Conservation (phyloP, 2,329 filamentous ascomycete species). For the Phoma sp. region DNA sequence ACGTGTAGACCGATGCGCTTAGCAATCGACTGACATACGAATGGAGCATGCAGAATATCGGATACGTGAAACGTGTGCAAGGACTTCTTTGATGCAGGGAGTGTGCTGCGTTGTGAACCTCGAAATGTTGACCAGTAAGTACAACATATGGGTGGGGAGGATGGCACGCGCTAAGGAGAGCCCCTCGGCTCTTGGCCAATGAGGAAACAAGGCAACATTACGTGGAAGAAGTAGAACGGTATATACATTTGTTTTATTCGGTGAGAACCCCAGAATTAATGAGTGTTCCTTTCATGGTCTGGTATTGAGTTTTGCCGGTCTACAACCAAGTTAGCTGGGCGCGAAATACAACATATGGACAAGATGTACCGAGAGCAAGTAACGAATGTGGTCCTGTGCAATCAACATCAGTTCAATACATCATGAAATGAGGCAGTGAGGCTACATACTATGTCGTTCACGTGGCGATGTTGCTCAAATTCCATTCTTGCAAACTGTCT, state of each 20-base stretch:
- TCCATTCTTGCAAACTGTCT: slow-evolving; percentile 55
- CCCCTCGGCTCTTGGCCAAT: slow-evolving; percentile 22
- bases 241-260: slow-evolving; percentile 21
- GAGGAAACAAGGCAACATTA: background rate
- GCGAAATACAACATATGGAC: background rate
- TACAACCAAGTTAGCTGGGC: slow-evolving; percentile 21
- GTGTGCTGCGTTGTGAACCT: background rate
- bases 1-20: no score
- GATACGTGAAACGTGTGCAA: background rate
- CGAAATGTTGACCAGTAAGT: background rate
- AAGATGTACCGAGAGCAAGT: slow-evolving; percentile 52
- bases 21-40: no score
- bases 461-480: slow-evolving; percentile 54
- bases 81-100: background rate
- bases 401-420: slow-evolving; percentile 6
- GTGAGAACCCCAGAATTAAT: slow-evolving; percentile 42
- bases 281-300: slow-evolving; percentile 52
- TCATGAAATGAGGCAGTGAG: background rate
- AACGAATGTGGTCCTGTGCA: slow-evolving; percentile 54
- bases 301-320: slow-evolving; percentile 58
- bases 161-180: slow-evolving; percentile 20
- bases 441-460: slow-evolving; percentile 53
- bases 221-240: slow-evolving; percentile 2
- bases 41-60: no score
- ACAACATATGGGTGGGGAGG: slow-evolving; percentile 8